Percentiles rank a stretch among this genome's conserved stretches.
These are phyloP conservation scores for Candida quercuum DNA, from an alignment of 805 yeast species.

Conservation along the genomic window DNA sequence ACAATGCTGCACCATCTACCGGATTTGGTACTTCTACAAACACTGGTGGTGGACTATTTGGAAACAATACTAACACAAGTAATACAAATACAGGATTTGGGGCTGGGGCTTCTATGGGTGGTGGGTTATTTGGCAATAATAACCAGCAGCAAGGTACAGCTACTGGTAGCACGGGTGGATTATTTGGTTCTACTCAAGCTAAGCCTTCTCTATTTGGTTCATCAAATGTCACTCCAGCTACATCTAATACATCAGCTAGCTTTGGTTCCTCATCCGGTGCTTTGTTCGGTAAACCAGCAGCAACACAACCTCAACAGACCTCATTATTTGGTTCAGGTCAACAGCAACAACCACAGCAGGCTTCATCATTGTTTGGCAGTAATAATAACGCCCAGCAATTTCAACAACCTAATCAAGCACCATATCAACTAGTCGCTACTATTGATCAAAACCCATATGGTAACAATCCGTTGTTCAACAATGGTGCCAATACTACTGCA, in stretches of 20 bases:
- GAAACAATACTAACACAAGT: constrained; percentile 21
- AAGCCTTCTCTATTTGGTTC: constrained; percentile 12
- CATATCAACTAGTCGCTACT: constrained; percentile 23
- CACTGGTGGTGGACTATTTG: constrained; percentile 33
- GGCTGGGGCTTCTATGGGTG: constrained; percentile 8
- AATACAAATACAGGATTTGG: constrained; percentile 7
- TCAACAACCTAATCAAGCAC: constrained; percentile 16
- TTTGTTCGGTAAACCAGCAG: constrained; percentile 19
- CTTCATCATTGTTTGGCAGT: constrained; percentile 27
- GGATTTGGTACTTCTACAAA: constrained; percentile 19
- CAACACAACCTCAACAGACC: constrained; percentile 4
- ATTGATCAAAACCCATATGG: constrained; percentile 71
- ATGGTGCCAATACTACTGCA: constrained; percentile 30
- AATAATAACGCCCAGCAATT: constrained; percentile 19
- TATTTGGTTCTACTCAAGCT: constrained; percentile 31
- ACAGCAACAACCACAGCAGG: background rate
- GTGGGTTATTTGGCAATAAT: constrained; percentile 36
- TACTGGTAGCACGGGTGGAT: constrained; percentile 26
- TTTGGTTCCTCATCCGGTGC: constrained; percentile 22
- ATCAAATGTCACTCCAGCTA: constrained; percentile 3
- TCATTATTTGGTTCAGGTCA: constrained; percentile 17
- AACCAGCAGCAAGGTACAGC: constrained; percentile 6
- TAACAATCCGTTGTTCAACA: constrained; percentile 58
- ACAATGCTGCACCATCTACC: constrained; percentile 6
- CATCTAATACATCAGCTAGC: constrained; percentile 10